Base-by-base conservation (phyloP, 192 early-diverging fungal species). In the Phlyctochytrium arcticum region DNA sequence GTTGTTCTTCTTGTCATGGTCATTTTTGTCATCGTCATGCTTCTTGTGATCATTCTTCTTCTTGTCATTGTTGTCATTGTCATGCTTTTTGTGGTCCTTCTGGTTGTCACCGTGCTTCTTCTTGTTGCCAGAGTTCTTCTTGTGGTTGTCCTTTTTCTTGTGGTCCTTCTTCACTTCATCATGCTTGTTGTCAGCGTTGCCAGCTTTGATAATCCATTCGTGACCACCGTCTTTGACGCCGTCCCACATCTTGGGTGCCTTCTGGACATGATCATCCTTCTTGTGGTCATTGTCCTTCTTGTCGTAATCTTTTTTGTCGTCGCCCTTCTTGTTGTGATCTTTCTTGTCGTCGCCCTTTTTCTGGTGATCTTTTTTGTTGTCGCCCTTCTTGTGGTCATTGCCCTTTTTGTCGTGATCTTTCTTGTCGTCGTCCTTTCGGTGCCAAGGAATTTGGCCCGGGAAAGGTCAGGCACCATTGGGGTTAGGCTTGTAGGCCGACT, bases 101-200 rank as follows among this genome's bases (percentile, higher is more conserved):
- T 8, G 8, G 37, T 42, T n/a, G n/a, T n/a, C 37, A 8, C 37
- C 37, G 37, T 42, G n/a, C 9, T 42, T n/a, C 8, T 42, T n/a
- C 37, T 42, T 42, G 37, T 42, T 42, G 37, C n/a, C 37, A 42
- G n/a, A n/a, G n/a, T n/a, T n/a, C n/a, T 42, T n/a, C 37, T n/a
- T n/a, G 49, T 51, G 21, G 49, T 51, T 21, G 49, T 51, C 49
- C 49, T 51, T 51, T 21, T 51, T 51, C 49, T 21, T 10, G 37
- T 51, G 21, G 49, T 26, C 49, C 9, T 51, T 21, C 49, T 51
- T 51, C n/a, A 12, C 21, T 7, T 51, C 49, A 26, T 51, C 49
- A 26, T 23, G 9, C 23, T 51, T 51, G 49, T 9, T 51, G 39
- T 9, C 10, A 42, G 39, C 39, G 39, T 9, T n/a, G 39, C 9